These are phyloP conservation scores for Rhynchosporium agropyri DNA, from an alignment of 2,329 filamentous ascomycete species.

Conservation along the genomic window DNA sequence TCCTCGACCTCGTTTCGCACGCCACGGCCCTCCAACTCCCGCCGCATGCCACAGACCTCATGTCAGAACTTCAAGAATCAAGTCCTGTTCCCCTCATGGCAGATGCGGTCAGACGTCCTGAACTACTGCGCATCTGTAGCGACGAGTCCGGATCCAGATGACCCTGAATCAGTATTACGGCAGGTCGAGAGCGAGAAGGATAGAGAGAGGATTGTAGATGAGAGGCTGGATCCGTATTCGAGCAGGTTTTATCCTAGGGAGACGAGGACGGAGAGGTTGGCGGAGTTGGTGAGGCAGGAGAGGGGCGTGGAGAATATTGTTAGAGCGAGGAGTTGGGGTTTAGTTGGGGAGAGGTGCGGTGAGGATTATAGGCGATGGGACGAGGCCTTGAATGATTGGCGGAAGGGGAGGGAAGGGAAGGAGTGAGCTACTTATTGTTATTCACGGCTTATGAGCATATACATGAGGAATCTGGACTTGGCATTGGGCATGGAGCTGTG, in stretches of 20 bases:
- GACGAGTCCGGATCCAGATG: conserved; percentile 82
- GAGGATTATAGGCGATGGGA: conserved; percentile 63
- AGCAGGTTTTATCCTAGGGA: conserved; percentile 79
- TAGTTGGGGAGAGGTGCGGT: conserved; percentile 76
- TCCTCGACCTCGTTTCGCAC: conserved; percentile 69
- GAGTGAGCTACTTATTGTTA: not conserved
- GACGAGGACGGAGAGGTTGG: conserved; percentile 77
- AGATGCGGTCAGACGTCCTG: conserved; percentile 77
- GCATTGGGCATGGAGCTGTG: not conserved
- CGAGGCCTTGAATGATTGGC: conserved; percentile 65
- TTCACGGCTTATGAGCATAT: not conserved
- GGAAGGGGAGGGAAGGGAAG: conserved; percentile 39
- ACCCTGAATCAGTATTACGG: conserved; percentile 73
- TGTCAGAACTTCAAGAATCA: conserved; percentile 75
- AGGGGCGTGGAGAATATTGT: conserved; percentile 78
- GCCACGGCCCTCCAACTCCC: conserved; percentile 51
- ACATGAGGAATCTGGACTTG: not conserved
- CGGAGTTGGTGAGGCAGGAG: conserved; percentile 73
- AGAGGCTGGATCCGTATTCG: conserved; percentile 90
- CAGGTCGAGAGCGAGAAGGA: conserved; percentile 71
- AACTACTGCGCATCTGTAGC: conserved; percentile 90
- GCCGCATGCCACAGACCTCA: conserved; percentile 60
- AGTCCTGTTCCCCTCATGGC: conserved; percentile 88
- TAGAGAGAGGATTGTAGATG: conserved; percentile 76
- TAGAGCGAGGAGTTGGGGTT: conserved; percentile 76